These are phyloP conservation scores for Solanum gracilifrons DNA, from an alignment of 257 asterid genomes.

Conservation along the genomic window DNA sequence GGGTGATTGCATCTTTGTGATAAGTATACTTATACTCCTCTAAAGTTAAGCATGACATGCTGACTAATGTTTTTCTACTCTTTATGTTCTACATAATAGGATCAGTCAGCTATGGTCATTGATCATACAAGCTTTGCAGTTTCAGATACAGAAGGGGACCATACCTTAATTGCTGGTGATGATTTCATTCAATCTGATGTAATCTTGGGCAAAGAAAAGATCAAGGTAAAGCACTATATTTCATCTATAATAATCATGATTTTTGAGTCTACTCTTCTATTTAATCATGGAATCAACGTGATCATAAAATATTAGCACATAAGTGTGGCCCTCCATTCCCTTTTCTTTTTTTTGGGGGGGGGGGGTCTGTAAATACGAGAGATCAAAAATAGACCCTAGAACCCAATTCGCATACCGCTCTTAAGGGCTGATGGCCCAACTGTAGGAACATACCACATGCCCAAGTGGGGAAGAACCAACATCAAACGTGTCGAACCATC, in stretches of 20 bases:
- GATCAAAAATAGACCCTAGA: neutral
- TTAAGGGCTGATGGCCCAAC: neutral
- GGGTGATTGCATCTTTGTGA: neutral
- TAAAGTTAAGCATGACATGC: neutral
- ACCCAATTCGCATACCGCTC: neutral
- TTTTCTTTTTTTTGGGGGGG: neutral
- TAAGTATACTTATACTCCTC: neutral
- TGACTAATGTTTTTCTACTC: neutral
- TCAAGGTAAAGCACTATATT: conserved; percentile 41
- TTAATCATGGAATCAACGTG: neutral
- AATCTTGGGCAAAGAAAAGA: conserved; percentile 47
- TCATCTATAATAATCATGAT: neutral
- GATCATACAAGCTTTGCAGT: conserved; percentile 68
- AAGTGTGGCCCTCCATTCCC: neutral
- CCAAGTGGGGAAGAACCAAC: neutral
- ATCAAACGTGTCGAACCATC: neutral
- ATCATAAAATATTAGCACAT: neutral
- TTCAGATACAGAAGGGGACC: conserved; percentile 65
- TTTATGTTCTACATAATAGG: conserved; percentile 23
- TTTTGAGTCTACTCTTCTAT: neutral
- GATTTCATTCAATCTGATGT: conserved; percentile 51
- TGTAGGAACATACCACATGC: neutral
- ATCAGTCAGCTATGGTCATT: conserved; percentile 51
- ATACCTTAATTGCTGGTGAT: conserved; percentile 56
- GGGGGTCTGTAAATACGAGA: neutral